Evolutionary conservation across 495 filamentous ascomycete genomes (phyloP).

Genomic region (Bryoglossum gracile): DNA sequence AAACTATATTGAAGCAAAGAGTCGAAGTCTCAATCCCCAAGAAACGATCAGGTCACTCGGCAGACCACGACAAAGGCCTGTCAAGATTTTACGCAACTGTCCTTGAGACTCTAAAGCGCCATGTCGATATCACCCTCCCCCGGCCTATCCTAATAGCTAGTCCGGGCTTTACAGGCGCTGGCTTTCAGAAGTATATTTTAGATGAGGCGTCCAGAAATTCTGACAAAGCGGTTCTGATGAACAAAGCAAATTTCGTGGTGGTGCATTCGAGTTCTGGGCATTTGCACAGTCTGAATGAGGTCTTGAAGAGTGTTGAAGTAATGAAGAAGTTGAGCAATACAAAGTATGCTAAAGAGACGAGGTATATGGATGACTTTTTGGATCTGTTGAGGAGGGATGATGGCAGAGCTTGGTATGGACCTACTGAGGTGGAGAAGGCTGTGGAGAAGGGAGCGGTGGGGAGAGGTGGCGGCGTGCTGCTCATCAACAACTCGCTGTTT

Average conservation of each 20-base stretch:
- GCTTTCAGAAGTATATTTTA: conserved; percentile 76
- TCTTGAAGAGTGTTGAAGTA: conserved; percentile 72
- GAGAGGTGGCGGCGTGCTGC: conserved; percentile 69
- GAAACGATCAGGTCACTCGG: conserved; percentile 54
- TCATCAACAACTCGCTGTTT: conserved; percentile 83
- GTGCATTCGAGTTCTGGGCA: conserved; percentile 82
- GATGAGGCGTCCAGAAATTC: conserved; percentile 57
- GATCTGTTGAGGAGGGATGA: conserved; percentile 77
- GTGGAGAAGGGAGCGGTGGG: conserved; percentile 87
- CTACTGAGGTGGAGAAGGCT: conserved; percentile 75
- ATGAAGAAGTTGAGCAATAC: conserved; percentile 70
- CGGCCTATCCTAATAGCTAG: conserved; percentile 79
- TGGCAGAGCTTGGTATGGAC: conserved; percentile 86
- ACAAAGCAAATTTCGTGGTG: conserved; percentile 58
- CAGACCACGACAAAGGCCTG: conserved; percentile 69
- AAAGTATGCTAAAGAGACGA: conserved; percentile 78
- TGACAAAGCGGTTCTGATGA: conserved; percentile 54
- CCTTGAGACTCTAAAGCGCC: conserved; percentile 65
- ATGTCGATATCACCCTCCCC: conserved; percentile 64
- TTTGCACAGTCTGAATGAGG: conserved; percentile 76
- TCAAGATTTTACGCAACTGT: conserved; percentile 74
- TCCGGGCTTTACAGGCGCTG: conserved; percentile 77
- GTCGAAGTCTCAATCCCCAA: conserved; percentile 78
- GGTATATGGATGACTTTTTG: conserved; percentile 80
- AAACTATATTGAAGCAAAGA: conserved; percentile 79